A percentile compares a stretch with the other conserved stretches of the same genome.
These are phyloP conservation scores for Barnettozyma vustinii DNA, from an alignment of 805 yeast species.

Conservation along the genomic window DNA sequence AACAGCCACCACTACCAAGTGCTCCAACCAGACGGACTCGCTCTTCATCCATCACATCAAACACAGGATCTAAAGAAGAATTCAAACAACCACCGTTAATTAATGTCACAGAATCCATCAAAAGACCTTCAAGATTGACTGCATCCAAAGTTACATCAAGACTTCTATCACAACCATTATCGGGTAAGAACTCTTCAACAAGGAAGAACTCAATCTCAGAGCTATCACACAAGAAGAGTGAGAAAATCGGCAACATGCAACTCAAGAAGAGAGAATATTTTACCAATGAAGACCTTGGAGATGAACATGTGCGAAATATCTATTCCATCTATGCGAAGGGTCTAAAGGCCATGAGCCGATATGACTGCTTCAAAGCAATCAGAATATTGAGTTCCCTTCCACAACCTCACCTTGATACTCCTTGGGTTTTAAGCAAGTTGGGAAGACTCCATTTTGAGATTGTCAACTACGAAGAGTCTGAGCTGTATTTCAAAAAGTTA, in stretches of 20 bases:
- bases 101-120: constrained; percentile 16
- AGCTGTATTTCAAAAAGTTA: constrained; percentile 53
- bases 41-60: constrained; percentile 14
- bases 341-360: constrained; percentile 54
- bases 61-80: constrained; percentile 6
- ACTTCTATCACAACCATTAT: constrained; percentile 37
- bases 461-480: constrained; percentile 77
- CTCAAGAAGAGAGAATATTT: constrained; percentile 14
- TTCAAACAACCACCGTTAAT: constrained; percentile 21
- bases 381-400: constrained; percentile 63
- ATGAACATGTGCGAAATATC: constrained; percentile 39
- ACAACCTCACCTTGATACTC: constrained; percentile 56
- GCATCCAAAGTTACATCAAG: constrained; percentile 45
- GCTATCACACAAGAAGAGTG: constrained; percentile 16
- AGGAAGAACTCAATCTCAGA: constrained; percentile 13
- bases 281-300: constrained; percentile 26
- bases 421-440: constrained; percentile 78
- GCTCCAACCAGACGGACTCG: constrained; percentile 36
- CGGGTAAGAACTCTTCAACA: constrained; percentile 10
- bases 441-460: constrained; percentile 85
- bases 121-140: constrained; percentile 28
- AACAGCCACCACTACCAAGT: constrained; percentile 30
- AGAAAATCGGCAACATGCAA: constrained; percentile 6
- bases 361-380: constrained; percentile 78
- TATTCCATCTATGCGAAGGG: constrained; percentile 55